Evolutionary conservation across 148 eudicot species (phyloP).

Genomic region (Rhododendron vialii): DNA sequence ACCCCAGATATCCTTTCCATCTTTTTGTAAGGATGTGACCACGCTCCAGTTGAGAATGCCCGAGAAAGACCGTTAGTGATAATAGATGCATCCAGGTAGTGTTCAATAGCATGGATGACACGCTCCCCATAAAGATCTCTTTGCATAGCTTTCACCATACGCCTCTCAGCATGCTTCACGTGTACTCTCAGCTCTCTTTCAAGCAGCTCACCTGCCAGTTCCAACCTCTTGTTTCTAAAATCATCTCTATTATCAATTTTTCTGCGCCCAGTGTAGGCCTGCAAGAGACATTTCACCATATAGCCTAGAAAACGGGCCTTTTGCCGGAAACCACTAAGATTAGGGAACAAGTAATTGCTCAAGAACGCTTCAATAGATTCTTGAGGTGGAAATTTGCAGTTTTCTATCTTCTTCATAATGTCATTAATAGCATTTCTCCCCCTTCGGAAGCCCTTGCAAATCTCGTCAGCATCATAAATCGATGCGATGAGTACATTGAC

Average conservation of each 20-base stretch:
- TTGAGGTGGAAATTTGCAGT: constrained; percentile 62
- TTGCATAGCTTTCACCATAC: constrained; percentile 88
- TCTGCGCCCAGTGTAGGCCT: constrained; percentile 63
- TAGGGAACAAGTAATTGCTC: constrained; percentile 49
- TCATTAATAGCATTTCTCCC: constrained; percentile 37
- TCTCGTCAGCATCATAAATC: constrained; percentile 72
- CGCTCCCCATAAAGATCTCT: constrained; percentile 83
- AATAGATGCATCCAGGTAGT: constrained; percentile 81
- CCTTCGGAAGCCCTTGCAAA: constrained; percentile 55
- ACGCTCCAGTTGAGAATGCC: constrained; percentile 86
- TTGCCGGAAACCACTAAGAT: constrained; percentile 39
- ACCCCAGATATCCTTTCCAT: constrained; percentile 73
- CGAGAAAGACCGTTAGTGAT: constrained; percentile 86
- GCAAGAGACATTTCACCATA: constrained; percentile 79
- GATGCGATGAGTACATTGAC: constrained; percentile 76
- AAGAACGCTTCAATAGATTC: constrained; percentile 60
- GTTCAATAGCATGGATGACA: constrained; percentile 46
- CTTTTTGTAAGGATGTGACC: constrained; percentile 79
- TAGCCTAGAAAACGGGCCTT: constrained; percentile 90
- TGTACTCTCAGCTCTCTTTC: constrained; percentile 81
- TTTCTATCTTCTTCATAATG: constrained; percentile 35
- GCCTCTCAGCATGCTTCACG: constrained; percentile 81
- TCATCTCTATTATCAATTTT: constrained; percentile 86
- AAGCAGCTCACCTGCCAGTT: constrained; percentile 75
- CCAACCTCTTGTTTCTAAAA: constrained; percentile 83